Base-by-base conservation (phyloP, 2,329 filamentous ascomycete species). In the Exophiala viscosa region DNA sequence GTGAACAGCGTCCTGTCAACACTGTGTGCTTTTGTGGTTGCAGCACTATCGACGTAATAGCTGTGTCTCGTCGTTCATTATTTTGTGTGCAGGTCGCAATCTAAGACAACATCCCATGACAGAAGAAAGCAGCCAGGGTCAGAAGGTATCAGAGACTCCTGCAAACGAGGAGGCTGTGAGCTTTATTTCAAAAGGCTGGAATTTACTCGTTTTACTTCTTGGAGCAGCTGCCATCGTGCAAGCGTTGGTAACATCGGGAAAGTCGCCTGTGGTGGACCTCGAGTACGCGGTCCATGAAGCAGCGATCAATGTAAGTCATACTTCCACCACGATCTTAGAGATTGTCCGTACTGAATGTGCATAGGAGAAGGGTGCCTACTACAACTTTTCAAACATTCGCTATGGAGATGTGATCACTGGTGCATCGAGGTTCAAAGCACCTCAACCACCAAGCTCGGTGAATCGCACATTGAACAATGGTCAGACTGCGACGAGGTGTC, bases 301-400 rank as follows among this genome's bases (percentile, higher is more conserved):
- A 3, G 61, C 62, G 5, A 53, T 56, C 18, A 57, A 57, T 51
- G 60, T 62, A 57, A 48, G 54, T 42, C 10, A 14, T 17, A 42
- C 36, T 18, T n/a, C n/a, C 18, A n/a, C 36, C 14, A 10, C 8
- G 18, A 18, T n/a, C 14, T 14, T 8, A 15, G 5, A 42, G 20
- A n/a, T 11, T 11, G 17, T 4, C 38, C 15, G n/a, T 40, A 11
- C 38, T 40, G 15, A 15, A 14, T 40, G 18, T n/a, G 13, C 35
- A 58, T 69, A 61, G 66, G 45, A 65, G 71, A 1, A 70, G 0
- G 65, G 64, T 15, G 62, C 65, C 11, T 69, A 74, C 57, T 81
- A 78, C 65, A 78, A 76, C 56, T 82, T 82, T 66, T 74, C 67
- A 44, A 80, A 82, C 58, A 80, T 82, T 54, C 73, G 78, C 32